A percentile compares a stretch with the other conserved stretches of the same genome.
phyloP scores from a whole-genome alignment of 305 asterid genomes.

The Plantago coronopus region DNA sequence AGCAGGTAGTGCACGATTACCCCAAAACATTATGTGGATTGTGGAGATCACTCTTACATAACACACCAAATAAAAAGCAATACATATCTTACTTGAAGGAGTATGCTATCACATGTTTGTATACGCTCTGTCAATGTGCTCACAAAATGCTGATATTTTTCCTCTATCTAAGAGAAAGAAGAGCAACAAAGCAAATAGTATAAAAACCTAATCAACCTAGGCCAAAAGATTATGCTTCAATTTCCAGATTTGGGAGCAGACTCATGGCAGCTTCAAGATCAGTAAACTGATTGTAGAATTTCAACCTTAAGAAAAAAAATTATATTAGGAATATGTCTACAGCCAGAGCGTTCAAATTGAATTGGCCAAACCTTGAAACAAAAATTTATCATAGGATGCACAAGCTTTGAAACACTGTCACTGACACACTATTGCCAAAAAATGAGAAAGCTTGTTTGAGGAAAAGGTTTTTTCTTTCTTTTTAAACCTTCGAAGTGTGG shows the following conservation, averaged over 20 bases:
- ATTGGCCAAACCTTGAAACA: neutral
- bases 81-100: slow-evolving; percentile 56
- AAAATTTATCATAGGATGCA: slow-evolving; percentile 1
- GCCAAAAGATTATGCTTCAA: neutral
- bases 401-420: neutral
- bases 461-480: too few species aligned
- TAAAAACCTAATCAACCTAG: too few species aligned
- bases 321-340: slow-evolving; percentile 1
- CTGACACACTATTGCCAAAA: neutral
- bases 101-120: slow-evolving; percentile 91
- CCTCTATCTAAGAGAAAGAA: slow-evolving; percentile 67
- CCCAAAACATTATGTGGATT: slow-evolving; percentile 16
- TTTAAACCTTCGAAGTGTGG: neutral
- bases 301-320: slow-evolving; percentile 31
- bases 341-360: neutral
- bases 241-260: slow-evolving; percentile 14
- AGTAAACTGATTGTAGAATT: slow-evolving; percentile 95
- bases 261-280: slow-evolving; percentile 97
- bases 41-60: slow-evolving; percentile 8
- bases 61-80: too few species aligned
- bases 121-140: slow-evolving; percentile 76
- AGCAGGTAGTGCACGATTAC: slow-evolving; percentile 21
- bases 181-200: slow-evolving; percentile 14
- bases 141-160: slow-evolving; percentile 95
- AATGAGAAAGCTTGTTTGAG: too few species aligned